Evolutionary conservation across 805 yeast species (phyloP), one percentile per base, ranked within the genome.

Genomic region (Ogataea henricii): DNA sequence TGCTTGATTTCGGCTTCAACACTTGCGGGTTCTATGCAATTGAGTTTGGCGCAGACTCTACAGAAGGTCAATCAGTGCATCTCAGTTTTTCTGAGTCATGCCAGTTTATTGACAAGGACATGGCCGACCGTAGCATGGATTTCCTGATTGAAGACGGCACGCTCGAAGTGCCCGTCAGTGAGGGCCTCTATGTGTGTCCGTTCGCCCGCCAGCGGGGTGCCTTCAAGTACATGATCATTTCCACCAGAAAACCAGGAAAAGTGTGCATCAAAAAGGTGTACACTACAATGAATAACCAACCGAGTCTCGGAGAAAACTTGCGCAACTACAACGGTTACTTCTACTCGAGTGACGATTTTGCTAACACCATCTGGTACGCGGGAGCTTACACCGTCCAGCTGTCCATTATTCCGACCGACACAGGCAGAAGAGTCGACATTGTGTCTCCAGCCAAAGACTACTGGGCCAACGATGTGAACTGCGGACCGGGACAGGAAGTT

Each of bases 401-500:
- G 13, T 39, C 33, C 6, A 26, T 39, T 12, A 39, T 39, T 16
- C 42, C 42, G 10, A 39, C 33, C n/a, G 33, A 39, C 16, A 39
- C 42, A 17, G 42, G 42, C 6, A 39, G 42, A 39, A 39, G 42
- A 39, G 42, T 39, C 4, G 42, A 39, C 22, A 39, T 39, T 16
- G 42, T 39, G 6, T 39, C 42, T 4, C 42, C 42, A 9, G 30
- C 42, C 7, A 39, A 16, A 7, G 33, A 39, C 25, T 39, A 39
- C 42, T 39, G 42, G 42, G 42, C 42, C 10, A 39, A 39, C 16
- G 42, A 39, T 27, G 42, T 39, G n/a, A 39, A 39, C 17, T 39
- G 42, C 13, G 42, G 42, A 18, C 33, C 33, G 7, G 42, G 42
- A 17, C 42, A 39, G 17, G 42, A 39, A 26, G 42, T 39, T 14